A percentile compares a stretch with the other conserved stretches of the same genome.
Conservation (phyloP, 2,329 filamentous ascomycete genomes). For the Neospermospora avenae region DNA sequence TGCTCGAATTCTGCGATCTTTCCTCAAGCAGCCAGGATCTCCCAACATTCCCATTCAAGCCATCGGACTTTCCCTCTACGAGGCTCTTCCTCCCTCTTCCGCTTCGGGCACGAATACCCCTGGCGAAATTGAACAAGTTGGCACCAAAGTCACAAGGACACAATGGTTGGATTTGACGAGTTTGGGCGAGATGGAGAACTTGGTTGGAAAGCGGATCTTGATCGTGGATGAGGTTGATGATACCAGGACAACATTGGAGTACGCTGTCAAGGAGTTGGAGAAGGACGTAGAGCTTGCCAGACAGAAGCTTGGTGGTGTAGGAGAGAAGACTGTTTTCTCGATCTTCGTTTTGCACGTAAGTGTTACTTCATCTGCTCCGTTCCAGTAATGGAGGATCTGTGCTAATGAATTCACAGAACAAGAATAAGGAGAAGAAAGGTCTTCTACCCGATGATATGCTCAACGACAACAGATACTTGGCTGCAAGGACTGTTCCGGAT, state of each 20-base stretch:
- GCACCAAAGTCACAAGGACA: slow-evolving; percentile 93
- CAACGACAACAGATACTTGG: slow-evolving; percentile 69
- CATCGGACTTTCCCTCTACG: slow-evolving; percentile 96
- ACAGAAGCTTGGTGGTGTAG: slow-evolving; percentile 65
- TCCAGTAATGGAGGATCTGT: background rate
- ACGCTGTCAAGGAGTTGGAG: slow-evolving; percentile 86
- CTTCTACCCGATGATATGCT: slow-evolving; percentile 75
- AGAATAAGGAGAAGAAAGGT: slow-evolving; percentile 96
- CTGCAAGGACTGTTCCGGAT: slow-evolving; percentile 84
- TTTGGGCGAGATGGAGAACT: slow-evolving; percentile 77
- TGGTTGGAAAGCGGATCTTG: slow-evolving; percentile 86
- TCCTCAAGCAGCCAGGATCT: slow-evolving; percentile 82
- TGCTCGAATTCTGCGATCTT: slow-evolving; percentile 93
- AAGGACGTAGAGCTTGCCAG: slow-evolving; percentile 88
- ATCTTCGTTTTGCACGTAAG: slow-evolving; percentile 90
- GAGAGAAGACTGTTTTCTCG: slow-evolving; percentile 81
- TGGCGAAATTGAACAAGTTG: slow-evolving; percentile 61
- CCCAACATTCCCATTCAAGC: slow-evolving; percentile 99
- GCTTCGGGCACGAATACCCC: slow-evolving; percentile 48
- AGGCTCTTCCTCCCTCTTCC: slow-evolving; percentile 63
- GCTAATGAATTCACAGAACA: slow-evolving; percentile 61
- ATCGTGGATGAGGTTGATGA: slow-evolving; percentile 97
- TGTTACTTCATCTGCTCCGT: background rate
- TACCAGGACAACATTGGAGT: slow-evolving; percentile 89
- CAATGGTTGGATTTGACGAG: slow-evolving; percentile 95